Base-by-base conservation (phyloP, 2,329 filamentous ascomycete genomes). In the Microthyrium microscopicum region DNA sequence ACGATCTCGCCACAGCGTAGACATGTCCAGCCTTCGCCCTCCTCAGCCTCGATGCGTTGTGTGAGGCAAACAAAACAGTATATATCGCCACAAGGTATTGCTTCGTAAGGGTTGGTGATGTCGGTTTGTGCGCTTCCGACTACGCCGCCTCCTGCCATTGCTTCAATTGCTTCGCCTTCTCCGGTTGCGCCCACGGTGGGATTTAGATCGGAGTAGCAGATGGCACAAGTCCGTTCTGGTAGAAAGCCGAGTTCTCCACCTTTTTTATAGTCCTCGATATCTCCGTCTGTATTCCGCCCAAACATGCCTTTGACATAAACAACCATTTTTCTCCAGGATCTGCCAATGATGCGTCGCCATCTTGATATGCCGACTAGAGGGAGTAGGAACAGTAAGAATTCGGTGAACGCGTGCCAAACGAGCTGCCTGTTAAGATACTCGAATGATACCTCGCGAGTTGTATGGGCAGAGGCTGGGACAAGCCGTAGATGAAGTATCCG, bases 381-480 rank as follows among this genome's bases (percentile, higher is more conserved):
- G n/a, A 98, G 66, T 13, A 95, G 70, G 53, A 95, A 98, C 20
- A 98, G 69, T n/a, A 98, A 64, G 46, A 98, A 98, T 53, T 98
- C 89, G 18, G 89, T 98, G 48, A 98, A 93, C n/a, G 89, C 89
- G 56, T 98, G 89, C 89, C 89, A 98, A 24, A 98, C 89, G 8
- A 98, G 72, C 57, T 98, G 89, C 30, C 89, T 76, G 53, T 98
- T 98, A 31, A 95, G 70, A 48, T 94, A 95, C 57, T 98, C 89
- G 51, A 98, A 95, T 1, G 82, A 92, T 18, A 98, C 85, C 55
- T 95, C 84, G 20, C 87, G 70, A 50, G 73, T 82, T 41, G 91
- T 78, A 50, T 92, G 81, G 48, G 72, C 83, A 3, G 78, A 85
- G 4, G 80, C 78, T 5, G 89, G 79, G 3, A 83, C 78, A 28